Base-by-base conservation (phyloP, 2,329 filamentous ascomycete genomes). In the Botryotinia calthae region DNA sequence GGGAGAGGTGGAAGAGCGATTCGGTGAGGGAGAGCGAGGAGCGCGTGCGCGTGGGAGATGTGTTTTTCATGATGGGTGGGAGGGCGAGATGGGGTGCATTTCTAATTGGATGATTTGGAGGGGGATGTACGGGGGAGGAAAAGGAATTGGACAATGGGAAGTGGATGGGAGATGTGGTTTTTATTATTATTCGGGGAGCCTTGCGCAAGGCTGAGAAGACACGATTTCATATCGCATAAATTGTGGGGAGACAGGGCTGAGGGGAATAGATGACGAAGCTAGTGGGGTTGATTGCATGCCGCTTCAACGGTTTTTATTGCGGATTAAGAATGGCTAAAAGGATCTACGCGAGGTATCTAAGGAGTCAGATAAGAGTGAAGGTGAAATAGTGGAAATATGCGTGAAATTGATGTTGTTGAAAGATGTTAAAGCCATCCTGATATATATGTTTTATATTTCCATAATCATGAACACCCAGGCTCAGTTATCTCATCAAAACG, bases 1-100 rank as follows among this genome's bases (percentile, higher is more conserved):
- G 84, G 37, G 89, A 85, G 76, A 91, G 79, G 75, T 90, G 86
- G 69, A 81, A 81, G 76, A 88, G 79, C 25, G 85, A 83, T 81
- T 90, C 88, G 70, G 80, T 79, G 73, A 82, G 81, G 70, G 87
- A 86, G 78, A 90, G 87, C 46, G 82, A 76, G 6, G 76, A 74
- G 44, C 71, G 16, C 37, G 54, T 22, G 16, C 56, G 51, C 22
- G 25, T 12, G 28, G 67, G 56, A 7, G 66, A 69, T 14, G 42
- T 40, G 44, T 8, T 66, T 59, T 70, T 70, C 56, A 70, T 70
- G 54, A 28, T 70, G 28, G 7, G 37, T 44, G 37, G 51, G 44
- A 28, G 40, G 28, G 31, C 8, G 65, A 5, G 9, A 37, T 20
- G 34, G 5, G n/a, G 48, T 42, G 65, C 65, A 68, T 68, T 56